phyloP scores from a whole-genome alignment of 2,329 filamentous ascomycete genomes.

The Aspergillus japonicus region DNA sequence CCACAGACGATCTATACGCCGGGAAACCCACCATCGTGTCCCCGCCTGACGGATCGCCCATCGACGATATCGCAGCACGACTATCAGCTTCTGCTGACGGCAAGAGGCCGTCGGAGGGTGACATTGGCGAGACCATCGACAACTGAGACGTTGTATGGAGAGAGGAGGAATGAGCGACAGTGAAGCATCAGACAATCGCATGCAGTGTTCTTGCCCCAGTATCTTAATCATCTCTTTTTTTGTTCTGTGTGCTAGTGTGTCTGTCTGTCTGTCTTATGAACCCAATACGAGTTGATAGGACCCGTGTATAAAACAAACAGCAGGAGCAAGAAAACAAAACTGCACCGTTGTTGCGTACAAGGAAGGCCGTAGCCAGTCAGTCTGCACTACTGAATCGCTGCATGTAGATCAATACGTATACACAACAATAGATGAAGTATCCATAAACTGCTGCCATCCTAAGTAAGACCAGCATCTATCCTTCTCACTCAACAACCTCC shows the following conservation, averaged over 20 bases:
- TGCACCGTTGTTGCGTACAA: no score
- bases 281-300: neutral
- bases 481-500: no score
- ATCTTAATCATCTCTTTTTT: neutral
- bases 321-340: no score
- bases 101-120: conserved; percentile 28
- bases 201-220: neutral
- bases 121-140: conserved; percentile 1
- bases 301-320: neutral
- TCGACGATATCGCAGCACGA: conserved; percentile 26
- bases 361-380: no score
- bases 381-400: no score
- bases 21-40: conserved; percentile 5
- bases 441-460: no score
- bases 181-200: neutral
- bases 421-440: no score
- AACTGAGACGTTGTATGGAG: neutral
- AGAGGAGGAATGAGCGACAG: neutral
- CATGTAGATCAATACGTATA: no score
- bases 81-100: conserved; percentile 26
- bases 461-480: no score
- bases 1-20: neutral
- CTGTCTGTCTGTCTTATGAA: neutral
- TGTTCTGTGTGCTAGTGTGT: no score
- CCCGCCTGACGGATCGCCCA: conserved; percentile 12